Conservation (phyloP, 352 stramenopile genomes). For the Blastocystis sp. region DNA sequence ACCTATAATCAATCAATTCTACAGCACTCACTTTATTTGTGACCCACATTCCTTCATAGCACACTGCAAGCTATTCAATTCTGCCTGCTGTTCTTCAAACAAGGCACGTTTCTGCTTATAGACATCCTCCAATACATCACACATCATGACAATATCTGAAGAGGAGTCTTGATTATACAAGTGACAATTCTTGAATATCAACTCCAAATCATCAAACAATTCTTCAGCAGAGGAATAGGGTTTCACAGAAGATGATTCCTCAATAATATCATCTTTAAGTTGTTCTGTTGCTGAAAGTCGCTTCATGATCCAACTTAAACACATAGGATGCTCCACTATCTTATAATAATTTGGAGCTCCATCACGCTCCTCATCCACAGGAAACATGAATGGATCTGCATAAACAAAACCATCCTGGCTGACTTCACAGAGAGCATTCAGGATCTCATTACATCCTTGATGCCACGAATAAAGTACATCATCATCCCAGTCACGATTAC, state of each 20-base stretch:
- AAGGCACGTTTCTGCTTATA: constrained; percentile 7
- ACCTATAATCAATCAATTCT: constrained; percentile 66
- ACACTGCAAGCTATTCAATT: background rate
- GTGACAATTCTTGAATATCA: constrained; percentile 43
- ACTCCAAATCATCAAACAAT: constrained; percentile 27
- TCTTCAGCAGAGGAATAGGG: background rate
- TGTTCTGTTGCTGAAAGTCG: background rate
- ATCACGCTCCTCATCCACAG: constrained; percentile 64
- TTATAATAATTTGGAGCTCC: constrained; percentile 64
- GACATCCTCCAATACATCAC: background rate
- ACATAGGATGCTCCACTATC: constrained; percentile 64
- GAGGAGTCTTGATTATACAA: constrained; percentile 14
- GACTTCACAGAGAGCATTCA: constrained; percentile 23
- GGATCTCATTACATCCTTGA: constrained; percentile 8
- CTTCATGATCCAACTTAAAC: constrained; percentile 59
- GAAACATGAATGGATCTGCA: constrained; percentile 63
- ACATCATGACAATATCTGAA: constrained; percentile 38
- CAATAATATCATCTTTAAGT: background rate
- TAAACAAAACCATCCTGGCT: background rate
- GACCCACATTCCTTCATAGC: background rate
- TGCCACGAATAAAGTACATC: background rate
- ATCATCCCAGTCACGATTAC: background rate
- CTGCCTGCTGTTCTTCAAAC: background rate
- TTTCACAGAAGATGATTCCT: background rate
- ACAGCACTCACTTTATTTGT: background rate